Evolutionary conservation across 805 yeast genomes (phyloP).

Genomic region (Starmera dryadoides): DNA sequence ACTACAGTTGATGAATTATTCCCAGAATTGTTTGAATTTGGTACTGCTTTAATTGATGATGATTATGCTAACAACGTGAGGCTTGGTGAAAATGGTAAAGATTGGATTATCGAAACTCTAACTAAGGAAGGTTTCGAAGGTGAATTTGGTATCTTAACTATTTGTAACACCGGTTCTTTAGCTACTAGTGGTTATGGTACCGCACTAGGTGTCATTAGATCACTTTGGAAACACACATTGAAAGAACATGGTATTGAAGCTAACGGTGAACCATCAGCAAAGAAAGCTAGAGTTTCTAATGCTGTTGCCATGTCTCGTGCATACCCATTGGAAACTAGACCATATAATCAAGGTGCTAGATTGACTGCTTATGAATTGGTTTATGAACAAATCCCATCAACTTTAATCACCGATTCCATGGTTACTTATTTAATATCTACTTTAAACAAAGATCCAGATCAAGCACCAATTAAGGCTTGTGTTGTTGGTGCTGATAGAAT

Average conservation of each 20-base stretch:
- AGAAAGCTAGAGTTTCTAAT: conserved; percentile 18
- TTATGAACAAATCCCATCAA: conserved; percentile 80
- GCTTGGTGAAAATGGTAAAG: conserved; percentile 77
- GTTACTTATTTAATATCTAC: conserved; percentile 65
- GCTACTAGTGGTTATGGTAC: conserved; percentile 99
- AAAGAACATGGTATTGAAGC: conserved; percentile 1
- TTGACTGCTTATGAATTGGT: conserved; percentile 87
- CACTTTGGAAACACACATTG: conserved; percentile 43
- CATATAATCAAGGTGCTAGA: conserved; percentile 94
- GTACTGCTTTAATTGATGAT: conserved; percentile 55
- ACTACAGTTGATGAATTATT: conserved; percentile 21
- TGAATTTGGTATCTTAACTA: conserved; percentile 77
- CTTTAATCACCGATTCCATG: conserved; percentile 87
- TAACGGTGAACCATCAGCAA: conserved; percentile 17
- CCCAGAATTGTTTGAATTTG: conserved; percentile 32
- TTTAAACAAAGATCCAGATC: conserved; percentile 19
- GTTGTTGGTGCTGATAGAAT: conserved; percentile 96
- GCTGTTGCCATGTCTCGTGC: conserved; percentile 56
- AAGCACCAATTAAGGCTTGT: conserved; percentile 74
- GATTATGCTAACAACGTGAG: conserved; percentile 72
- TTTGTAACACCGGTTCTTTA: conserved; percentile 93
- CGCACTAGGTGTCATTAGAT: conserved; percentile 85
- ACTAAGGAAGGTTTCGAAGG: conserved; percentile 43
- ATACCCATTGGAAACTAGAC: conserved; percentile 90
- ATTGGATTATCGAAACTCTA: conserved; percentile 48